Evolutionary conservation across 768 basidiomycete species (phyloP).

Genomic region (Ephemerocybe angulata): DNA sequence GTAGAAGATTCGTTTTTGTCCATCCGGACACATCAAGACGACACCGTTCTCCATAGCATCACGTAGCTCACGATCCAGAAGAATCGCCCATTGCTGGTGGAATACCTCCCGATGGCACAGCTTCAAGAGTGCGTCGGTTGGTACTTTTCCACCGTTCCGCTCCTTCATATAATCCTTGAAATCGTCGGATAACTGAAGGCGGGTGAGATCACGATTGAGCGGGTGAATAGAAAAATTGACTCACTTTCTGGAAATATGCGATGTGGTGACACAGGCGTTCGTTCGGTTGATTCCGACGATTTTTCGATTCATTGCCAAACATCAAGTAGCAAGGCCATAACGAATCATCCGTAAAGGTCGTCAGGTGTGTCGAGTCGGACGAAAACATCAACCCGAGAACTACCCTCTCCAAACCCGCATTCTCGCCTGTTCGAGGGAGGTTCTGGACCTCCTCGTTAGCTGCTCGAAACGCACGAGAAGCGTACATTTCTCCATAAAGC

Average conservation of each 20-base stretch:
- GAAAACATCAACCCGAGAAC: conserved; percentile 26
- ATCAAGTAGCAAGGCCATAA: conserved; percentile 31
- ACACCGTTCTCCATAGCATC: neutral
- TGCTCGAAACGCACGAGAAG: conserved; percentile 14
- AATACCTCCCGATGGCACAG: conserved; percentile 1
- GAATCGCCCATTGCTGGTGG: neutral
- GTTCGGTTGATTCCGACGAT: conserved; percentile 22
- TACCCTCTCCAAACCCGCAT: conserved; percentile 13
- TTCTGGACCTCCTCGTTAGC: conserved; percentile 10
- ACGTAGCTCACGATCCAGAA: neutral
- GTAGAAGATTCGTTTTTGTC: neutral
- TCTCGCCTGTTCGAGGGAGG: neutral
- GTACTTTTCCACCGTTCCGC: neutral
- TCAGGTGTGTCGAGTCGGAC: conserved; percentile 30
- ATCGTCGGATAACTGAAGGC: neutral
- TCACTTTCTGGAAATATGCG: conserved; percentile 36
- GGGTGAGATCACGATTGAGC: neutral
- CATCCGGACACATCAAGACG: neutral
- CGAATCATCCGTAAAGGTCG: conserved; percentile 29
- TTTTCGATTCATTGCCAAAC: conserved; percentile 39
- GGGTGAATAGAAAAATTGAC: neutral
- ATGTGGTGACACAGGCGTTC: conserved; percentile 30
- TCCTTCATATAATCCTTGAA: neutral
- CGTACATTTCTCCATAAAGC: conserved; percentile 17
- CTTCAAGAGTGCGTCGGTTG: neutral